phyloP scores from a whole-genome alignment of 1,284 basidiomycete genomes.

The Sphaerobolus stellatus region DNA sequence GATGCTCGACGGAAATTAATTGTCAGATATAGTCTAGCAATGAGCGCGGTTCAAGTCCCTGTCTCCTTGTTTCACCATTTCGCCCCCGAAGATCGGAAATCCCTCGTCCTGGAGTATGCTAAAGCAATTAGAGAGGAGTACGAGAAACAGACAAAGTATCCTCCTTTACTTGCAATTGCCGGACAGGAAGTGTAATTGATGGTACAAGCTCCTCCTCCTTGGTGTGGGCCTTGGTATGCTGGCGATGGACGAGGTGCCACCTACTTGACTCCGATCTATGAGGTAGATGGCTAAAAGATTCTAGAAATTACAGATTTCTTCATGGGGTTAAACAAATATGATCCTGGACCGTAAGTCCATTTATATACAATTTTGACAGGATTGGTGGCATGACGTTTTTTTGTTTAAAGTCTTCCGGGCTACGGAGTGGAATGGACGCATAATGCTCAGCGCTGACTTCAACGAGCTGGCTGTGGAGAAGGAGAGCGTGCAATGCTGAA shows the following conservation, averaged over 20 bases:
- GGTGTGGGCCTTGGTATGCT: conserved; percentile 18
- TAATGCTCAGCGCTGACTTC: conserved; percentile 13
- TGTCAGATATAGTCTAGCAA: not conserved
- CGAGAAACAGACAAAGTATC: conserved; percentile 7
- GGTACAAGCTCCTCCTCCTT: conserved; percentile 9
- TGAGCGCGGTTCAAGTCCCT: not conserved
- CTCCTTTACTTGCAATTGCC: conserved; percentile 8
- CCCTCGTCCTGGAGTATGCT: conserved; percentile 4
- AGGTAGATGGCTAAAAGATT: not conserved
- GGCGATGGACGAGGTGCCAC: conserved; percentile 15
- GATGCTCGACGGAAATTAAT: not conserved
- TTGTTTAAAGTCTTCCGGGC: conserved; percentile 12
- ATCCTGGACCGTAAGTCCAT: conserved; percentile 19
- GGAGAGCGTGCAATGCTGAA: conserved; percentile 7
- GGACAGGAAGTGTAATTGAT: conserved; percentile 8
- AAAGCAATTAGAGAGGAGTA: conserved; percentile 15
- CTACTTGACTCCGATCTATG: conserved; percentile 12
- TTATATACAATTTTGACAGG: not conserved
- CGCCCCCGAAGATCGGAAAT: not conserved
- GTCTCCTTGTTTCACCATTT: not conserved
- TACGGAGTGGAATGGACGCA: conserved; percentile 1
- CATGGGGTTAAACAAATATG: conserved; percentile 14
- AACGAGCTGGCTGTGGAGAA: conserved; percentile 14
- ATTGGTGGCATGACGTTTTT: not conserved
- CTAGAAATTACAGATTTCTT: conserved; percentile 14